phyloP scores from a whole-genome alignment of 257 asterid species.

The Solanum sejunctum region DNA sequence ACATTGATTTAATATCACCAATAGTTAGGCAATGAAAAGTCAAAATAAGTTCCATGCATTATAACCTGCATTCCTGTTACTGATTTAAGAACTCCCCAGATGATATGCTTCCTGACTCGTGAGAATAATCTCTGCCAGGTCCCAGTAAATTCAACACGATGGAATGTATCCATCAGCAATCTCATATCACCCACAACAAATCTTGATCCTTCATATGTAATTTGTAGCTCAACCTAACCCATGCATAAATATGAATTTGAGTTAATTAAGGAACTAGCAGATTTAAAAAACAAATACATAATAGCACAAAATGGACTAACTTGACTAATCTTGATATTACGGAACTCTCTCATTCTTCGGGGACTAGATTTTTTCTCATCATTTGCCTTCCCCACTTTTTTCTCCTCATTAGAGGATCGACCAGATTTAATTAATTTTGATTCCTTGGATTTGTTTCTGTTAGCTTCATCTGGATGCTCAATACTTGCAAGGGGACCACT shows the following conservation, averaged over 20 bases:
- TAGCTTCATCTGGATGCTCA: constrained; percentile 67
- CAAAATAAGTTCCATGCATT: not conserved
- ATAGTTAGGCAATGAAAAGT: not conserved
- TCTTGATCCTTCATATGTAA: constrained; percentile 97
- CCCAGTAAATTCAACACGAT: constrained; percentile 89
- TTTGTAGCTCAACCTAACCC: constrained; percentile 85
- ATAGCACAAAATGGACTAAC: constrained; percentile 20
- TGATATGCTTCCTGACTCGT: constrained; percentile 95
- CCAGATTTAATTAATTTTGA: constrained; percentile 62
- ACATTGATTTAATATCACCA: not conserved
- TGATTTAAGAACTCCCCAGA: constrained; percentile 98
- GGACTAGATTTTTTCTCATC: constrained; percentile 89
- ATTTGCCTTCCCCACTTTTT: constrained; percentile 53
- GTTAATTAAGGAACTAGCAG: not conserved
- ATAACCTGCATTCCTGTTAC: constrained; percentile 99
- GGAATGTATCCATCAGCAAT: constrained; percentile 96
- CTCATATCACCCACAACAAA: constrained; percentile 96
- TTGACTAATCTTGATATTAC: constrained; percentile 97
- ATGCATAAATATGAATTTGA: constrained; percentile 5
- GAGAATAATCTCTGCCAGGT: constrained; percentile 98
- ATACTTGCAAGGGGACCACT: constrained; percentile 27
- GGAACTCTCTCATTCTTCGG: constrained; percentile 82
- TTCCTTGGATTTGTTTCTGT: constrained; percentile 49
- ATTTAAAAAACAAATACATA: not conserved
- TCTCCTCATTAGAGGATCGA: constrained; percentile 86